Percentiles rank a stretch among this genome's conserved stretches.
Evolutionary conservation across 75 land plant genomes (phyloP).

Genomic region (Pinus taeda): DNA sequence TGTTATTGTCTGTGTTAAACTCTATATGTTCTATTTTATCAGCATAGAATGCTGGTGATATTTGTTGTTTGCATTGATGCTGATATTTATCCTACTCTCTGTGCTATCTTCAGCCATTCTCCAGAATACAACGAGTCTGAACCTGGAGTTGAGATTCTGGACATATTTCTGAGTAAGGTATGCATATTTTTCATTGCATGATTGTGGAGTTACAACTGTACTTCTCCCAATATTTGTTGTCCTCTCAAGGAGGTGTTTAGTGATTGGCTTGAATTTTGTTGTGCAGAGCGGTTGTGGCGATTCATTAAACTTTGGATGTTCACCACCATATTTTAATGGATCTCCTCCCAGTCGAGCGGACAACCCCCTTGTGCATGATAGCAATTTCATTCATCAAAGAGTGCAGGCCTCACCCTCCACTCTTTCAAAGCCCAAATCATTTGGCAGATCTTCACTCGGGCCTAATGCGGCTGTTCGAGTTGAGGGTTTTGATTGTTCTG

Average conservation of each 20-base stretch:
- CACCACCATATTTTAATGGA: slow-evolving; percentile 53
- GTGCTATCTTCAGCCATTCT: slow-evolving; percentile 8
- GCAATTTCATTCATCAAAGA: slow-evolving; percentile 37
- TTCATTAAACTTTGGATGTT: slow-evolving; percentile 34
- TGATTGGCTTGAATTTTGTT: not conserved
- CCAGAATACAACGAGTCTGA: slow-evolving; percentile 14
- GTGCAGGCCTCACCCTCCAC: slow-evolving; percentile 14
- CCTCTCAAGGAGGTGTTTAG: not conserved
- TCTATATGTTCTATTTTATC: not conserved
- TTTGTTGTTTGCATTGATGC: too few species aligned
- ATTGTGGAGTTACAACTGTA: not conserved
- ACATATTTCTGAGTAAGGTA: slow-evolving; percentile 53
- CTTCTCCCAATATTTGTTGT: not conserved
- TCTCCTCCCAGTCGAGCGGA: slow-evolving; percentile 56
- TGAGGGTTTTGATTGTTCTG: slow-evolving; percentile 45
- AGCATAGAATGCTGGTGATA: not conserved
- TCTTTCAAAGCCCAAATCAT: slow-evolving; percentile 27
- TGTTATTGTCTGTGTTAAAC: not conserved
- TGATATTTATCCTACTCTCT: not conserved
- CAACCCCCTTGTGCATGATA: slow-evolving; percentile 52
- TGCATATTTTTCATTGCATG: slow-evolving; percentile 4
- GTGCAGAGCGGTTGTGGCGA: slow-evolving; percentile 36
- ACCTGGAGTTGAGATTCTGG: slow-evolving; percentile 42
- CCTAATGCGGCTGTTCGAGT: slow-evolving; percentile 36
- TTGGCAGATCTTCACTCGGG: slow-evolving; percentile 17